Base-by-base conservation (phyloP, 1,284 basidiomycete species). In the Amylostereum areolatum region DNA sequence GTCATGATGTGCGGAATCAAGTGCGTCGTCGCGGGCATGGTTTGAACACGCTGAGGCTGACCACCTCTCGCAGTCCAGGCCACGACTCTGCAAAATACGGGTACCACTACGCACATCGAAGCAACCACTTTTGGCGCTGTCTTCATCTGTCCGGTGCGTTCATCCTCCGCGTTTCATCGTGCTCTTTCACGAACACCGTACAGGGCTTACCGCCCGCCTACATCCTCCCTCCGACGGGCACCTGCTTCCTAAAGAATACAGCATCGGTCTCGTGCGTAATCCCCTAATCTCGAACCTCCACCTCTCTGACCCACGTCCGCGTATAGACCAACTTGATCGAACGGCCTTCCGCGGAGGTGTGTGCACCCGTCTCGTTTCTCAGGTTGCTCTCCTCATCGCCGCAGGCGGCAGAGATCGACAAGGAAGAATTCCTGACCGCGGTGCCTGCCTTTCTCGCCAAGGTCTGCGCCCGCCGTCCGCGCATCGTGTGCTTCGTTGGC, bases 1-100 rank as follows among this genome's bases (percentile, higher is more conserved):
- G 81, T 84, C 30, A 54, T 85, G 2, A 84, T 85, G 54, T 83
- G 80, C 56, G 81, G 81, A 10, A 84, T 85, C 50, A 85, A 84
- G 81, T 83, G 54, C 54, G 72, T 57, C 1, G 34, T 27, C 25
- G n/a, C 30, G 25, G 8, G 27, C 25, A 5, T 29, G 8, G 4
- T 43, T 8, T 1, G 41, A 29, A 18, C 41, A 25, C 2, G 8
- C 9, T 1, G 10, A 11, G 27, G 10, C 27, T 7, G 27, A 5
- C 4, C 28, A 28, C n/a, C 8, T 8, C 18, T 18, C 18, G 27
- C 41, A 43, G 41, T 28, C 41, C 41, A 12, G 41, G 41, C 25
- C 27, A 43, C 25, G 27, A 43, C n/a, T 43, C 41, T 7, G 41
- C 41, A 18, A 18, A 63, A 39, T 60, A 55, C 1, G 77, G 78